These are phyloP conservation scores for Nymphaea colorata DNA, from an alignment of 164 flowering plant genomes.

Conservation along the genomic window DNA sequence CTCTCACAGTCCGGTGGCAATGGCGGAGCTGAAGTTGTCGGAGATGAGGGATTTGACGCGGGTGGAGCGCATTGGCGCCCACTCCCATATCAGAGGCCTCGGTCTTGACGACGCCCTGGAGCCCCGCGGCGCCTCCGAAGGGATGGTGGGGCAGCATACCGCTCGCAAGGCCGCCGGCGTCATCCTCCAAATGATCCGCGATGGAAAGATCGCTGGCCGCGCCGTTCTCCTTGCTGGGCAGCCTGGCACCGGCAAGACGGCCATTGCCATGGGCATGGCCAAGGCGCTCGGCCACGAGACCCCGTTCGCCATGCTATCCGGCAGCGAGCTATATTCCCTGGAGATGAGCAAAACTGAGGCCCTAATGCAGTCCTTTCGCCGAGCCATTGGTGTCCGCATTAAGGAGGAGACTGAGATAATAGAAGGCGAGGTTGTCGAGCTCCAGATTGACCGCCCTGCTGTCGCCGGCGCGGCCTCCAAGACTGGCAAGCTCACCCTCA, in stretches of 20 bases:
- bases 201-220: slow-evolving; percentile 87
- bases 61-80: slow-evolving; percentile 92
- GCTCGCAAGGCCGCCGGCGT: slow-evolving; percentile 95
- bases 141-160: slow-evolving; percentile 80
- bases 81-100: slow-evolving; percentile 95
- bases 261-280: slow-evolving; percentile 96
- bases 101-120: slow-evolving; percentile 87
- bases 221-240: slow-evolving; percentile 85
- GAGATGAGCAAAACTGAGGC: slow-evolving; percentile 94
- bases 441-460: slow-evolving; percentile 79
- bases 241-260: slow-evolving; percentile 94
- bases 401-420: slow-evolving; percentile 89
- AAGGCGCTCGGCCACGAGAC: slow-evolving; percentile 81
- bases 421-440: slow-evolving; percentile 87
- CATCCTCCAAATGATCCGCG: slow-evolving; percentile 80
- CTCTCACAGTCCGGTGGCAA: slow-evolving; percentile 7
- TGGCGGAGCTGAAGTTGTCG: slow-evolving; percentile 83
- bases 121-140: slow-evolving; percentile 69
- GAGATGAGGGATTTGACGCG: slow-evolving; percentile 80
- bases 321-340: slow-evolving; percentile 79
- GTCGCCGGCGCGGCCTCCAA: slow-evolving; percentile 67
- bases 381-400: slow-evolving; percentile 84
- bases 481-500: slow-evolving; percentile 81
- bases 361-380: slow-evolving; percentile 68
- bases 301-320: slow-evolving; percentile 88